These are phyloP conservation scores for Cucurbita pepo DNA, from an alignment of 306 rosid species.

Conservation along the genomic window DNA sequence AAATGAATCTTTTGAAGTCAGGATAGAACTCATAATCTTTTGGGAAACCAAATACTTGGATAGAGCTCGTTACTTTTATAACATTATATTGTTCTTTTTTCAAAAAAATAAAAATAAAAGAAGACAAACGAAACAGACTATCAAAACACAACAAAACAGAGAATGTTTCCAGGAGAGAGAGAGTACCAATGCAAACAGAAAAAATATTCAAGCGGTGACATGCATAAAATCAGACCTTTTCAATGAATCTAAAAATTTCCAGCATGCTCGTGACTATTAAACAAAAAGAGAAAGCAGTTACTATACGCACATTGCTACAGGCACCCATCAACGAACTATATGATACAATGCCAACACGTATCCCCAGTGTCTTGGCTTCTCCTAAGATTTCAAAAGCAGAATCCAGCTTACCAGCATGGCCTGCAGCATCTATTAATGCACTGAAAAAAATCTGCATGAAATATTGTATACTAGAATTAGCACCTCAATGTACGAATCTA, in stretches of 20 bases:
- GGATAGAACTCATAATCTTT: background rate
- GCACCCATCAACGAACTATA: conserved; percentile 99
- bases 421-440: conserved; percentile 90
- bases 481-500: conserved; percentile 2
- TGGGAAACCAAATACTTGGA: background rate
- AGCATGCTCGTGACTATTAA: background rate
- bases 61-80: background rate
- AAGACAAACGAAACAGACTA: background rate
- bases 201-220: background rate
- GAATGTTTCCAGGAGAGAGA: background rate
- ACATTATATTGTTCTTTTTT: background rate
- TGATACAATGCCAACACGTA: conserved; percentile 40
- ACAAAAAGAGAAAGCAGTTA: background rate
- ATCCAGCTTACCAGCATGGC: conserved; percentile 82
- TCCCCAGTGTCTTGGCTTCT: conserved; percentile 51
- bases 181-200: background rate
- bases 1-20: background rate
- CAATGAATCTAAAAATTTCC: background rate
- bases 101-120: background rate
- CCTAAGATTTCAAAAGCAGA: conserved; percentile 66
- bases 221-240: background rate
- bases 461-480: conserved; percentile 13
- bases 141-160: background rate
- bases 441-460: conserved; percentile 76
- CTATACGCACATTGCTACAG: conserved; percentile 74